Evolutionary conservation across 192 early-diverging fungal species (phyloP).

Genomic region (Backusella parvicylindrica): DNA sequence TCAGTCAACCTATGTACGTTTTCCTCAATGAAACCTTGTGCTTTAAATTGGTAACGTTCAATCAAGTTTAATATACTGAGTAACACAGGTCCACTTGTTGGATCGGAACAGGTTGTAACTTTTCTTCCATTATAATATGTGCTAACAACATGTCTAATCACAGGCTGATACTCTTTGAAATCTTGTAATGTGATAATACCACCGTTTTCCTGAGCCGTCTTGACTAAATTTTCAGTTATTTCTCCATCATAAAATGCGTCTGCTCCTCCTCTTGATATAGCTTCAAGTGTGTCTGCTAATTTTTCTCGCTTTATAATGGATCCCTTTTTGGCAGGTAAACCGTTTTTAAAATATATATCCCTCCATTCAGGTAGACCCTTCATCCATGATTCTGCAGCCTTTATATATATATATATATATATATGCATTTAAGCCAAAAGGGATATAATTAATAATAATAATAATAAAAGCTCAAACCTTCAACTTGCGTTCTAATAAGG

Average conservation of each 20-base stretch:
- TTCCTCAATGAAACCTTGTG: constrained; percentile 51
- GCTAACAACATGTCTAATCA: constrained; percentile 55
- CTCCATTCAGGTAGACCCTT: constrained; percentile 40
- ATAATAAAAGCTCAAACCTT: not conserved
- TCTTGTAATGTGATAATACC: constrained; percentile 80
- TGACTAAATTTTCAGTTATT: constrained; percentile 65
- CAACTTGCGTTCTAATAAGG: not conserved
- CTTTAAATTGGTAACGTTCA: constrained; percentile 71
- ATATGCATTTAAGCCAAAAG: too few relatives aligned
- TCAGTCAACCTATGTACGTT: constrained; percentile 85
- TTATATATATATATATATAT: not conserved
- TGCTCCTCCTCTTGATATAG: constrained; percentile 58
- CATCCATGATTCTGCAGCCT: constrained; percentile 25
- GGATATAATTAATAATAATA: not conserved
- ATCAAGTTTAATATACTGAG: constrained; percentile 82
- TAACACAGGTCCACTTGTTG: constrained; percentile 81
- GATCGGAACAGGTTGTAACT: constrained; percentile 66
- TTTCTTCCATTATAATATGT: constrained; percentile 77
- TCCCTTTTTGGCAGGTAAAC: constrained; percentile 60
- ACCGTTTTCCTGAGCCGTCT: constrained; percentile 53
- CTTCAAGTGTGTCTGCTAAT: constrained; percentile 59
- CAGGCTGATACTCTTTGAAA: constrained; percentile 62
- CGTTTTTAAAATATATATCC: constrained; percentile 66
- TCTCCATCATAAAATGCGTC: constrained; percentile 51
- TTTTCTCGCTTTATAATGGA: constrained; percentile 55